Evolutionary conservation across 495 filamentous ascomycete species (phyloP).

Genomic region (Staphylotrichum tortipilum): DNA sequence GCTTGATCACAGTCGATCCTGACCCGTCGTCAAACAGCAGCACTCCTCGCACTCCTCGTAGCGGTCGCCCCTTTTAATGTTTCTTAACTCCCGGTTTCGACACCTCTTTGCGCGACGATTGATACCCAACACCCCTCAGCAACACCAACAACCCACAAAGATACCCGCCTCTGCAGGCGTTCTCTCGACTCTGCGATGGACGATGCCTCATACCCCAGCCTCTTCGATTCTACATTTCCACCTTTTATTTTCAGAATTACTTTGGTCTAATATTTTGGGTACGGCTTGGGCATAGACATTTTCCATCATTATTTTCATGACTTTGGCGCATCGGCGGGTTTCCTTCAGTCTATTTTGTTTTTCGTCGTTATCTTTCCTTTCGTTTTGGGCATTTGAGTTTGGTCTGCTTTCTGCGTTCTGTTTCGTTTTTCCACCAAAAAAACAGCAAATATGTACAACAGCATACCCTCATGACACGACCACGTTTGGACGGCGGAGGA

Average conservation of each 20-base stretch:
- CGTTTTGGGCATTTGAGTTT: conserved; percentile 4
- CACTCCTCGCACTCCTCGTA: conserved; percentile 39
- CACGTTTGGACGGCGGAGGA: conserved; percentile 1
- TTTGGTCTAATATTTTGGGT: conserved; percentile 4
- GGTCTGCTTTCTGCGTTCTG: not conserved
- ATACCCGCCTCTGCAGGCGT: not conserved
- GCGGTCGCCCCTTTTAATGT: conserved; percentile 28
- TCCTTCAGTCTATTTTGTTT: not conserved
- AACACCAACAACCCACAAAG: too few relatives aligned
- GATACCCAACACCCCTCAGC: conserved; percentile 8
- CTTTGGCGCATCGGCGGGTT: conserved; percentile 1
- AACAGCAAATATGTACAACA: conserved; percentile 3
- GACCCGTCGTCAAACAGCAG: conserved; percentile 16
- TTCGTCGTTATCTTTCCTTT: not conserved
- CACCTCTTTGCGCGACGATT: conserved; percentile 1
- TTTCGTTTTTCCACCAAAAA: not conserved
- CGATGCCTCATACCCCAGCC: conserved; percentile 1
- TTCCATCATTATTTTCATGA: conserved; percentile 7
- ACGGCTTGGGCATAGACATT: conserved; percentile 8
- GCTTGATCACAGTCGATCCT: not conserved
- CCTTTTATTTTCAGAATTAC: not conserved
- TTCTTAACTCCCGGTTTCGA: not conserved
- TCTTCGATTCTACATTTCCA: conserved; percentile 4
- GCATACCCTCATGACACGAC: conserved; percentile 8
- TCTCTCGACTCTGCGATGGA: conserved; percentile 10